phyloP scores from a whole-genome alignment of 805 yeast species.

The Monosporozyma servazzii region DNA sequence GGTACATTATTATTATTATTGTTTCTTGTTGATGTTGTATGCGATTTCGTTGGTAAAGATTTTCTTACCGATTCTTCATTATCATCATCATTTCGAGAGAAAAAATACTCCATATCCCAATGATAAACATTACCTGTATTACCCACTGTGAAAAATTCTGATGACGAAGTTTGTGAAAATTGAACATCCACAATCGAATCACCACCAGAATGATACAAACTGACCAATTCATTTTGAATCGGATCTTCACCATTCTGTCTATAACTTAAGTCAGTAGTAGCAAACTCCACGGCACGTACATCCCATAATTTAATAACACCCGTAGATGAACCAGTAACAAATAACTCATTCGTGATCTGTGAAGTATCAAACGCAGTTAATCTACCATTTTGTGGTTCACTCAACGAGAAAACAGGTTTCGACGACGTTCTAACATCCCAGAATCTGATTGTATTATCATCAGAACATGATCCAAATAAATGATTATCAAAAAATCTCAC shows the following conservation, averaged over 20 bases:
- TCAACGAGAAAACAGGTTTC: constrained; percentile 18
- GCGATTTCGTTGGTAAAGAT: neutral
- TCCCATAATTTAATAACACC: constrained; percentile 30
- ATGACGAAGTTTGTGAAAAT: constrained; percentile 24
- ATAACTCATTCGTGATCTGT: constrained; percentile 20
- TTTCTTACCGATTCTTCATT: constrained; percentile 28
- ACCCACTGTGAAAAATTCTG: constrained; percentile 27
- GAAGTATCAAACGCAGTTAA: constrained; percentile 25
- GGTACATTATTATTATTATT: constrained; percentile 22
- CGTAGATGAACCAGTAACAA: constrained; percentile 26
- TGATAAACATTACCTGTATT: constrained; percentile 28
- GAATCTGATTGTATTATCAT: constrained; percentile 25
- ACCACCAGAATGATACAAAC: constrained; percentile 25
- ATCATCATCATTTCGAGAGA: constrained; percentile 38
- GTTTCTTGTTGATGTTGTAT: neutral
- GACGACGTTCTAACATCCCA: constrained; percentile 27
- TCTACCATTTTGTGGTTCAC: constrained; percentile 23
- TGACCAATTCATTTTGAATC: constrained; percentile 20
- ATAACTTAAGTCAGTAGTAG: constrained; percentile 17
- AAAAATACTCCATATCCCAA: constrained; percentile 31
- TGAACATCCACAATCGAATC: constrained; percentile 28
- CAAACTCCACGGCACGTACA: constrained; percentile 23
- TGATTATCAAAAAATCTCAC: constrained; percentile 27
- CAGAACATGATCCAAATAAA: constrained; percentile 26
- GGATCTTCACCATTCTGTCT: constrained; percentile 25